phyloP scores from a whole-genome alignment of 1,284 basidiomycete species.

The Leccinum solheimii region DNA sequence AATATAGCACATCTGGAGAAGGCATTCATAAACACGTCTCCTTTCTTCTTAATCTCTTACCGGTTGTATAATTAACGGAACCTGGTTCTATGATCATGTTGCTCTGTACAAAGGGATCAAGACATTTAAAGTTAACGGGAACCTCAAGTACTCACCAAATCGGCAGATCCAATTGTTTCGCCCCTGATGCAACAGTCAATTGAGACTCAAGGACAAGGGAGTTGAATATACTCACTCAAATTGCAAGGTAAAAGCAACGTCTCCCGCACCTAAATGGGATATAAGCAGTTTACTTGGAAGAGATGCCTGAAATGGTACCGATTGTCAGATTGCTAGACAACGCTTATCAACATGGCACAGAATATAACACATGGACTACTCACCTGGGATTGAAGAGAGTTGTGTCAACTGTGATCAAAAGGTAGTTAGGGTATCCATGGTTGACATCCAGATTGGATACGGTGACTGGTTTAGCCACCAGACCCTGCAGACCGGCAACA shows the following conservation, averaged over 20 bases:
- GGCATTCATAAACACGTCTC: background rate
- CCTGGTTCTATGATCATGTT: constrained; percentile 59
- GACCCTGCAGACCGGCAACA: constrained; percentile 68
- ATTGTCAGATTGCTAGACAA: constrained; percentile 66
- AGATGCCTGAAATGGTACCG: constrained; percentile 35
- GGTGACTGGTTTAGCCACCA: constrained; percentile 59
- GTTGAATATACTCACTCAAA: constrained; percentile 48
- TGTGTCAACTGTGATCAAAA: constrained; percentile 70
- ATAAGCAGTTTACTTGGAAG: constrained; percentile 6
- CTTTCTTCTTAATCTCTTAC: constrained; percentile 30
- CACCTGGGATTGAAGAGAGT: constrained; percentile 64
- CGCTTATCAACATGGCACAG: constrained; percentile 1
- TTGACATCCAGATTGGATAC: constrained; percentile 68
- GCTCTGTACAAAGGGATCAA: constrained; percentile 37
- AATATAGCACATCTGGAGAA: constrained; percentile 57
- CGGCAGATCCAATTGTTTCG: constrained; percentile 59
- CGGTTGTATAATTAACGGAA: constrained; percentile 52
- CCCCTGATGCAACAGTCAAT: constrained; percentile 35
- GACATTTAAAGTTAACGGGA: constrained; percentile 20
- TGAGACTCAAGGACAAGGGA: background rate
- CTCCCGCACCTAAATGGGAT: constrained; percentile 49
- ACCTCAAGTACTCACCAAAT: constrained; percentile 45
- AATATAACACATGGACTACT: constrained; percentile 9
- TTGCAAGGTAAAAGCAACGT: constrained; percentile 61
- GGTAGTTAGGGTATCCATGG: constrained; percentile 65